Evolutionary conservation across 306 rosid genomes (phyloP).

Genomic region (Cucumis melo): DNA sequence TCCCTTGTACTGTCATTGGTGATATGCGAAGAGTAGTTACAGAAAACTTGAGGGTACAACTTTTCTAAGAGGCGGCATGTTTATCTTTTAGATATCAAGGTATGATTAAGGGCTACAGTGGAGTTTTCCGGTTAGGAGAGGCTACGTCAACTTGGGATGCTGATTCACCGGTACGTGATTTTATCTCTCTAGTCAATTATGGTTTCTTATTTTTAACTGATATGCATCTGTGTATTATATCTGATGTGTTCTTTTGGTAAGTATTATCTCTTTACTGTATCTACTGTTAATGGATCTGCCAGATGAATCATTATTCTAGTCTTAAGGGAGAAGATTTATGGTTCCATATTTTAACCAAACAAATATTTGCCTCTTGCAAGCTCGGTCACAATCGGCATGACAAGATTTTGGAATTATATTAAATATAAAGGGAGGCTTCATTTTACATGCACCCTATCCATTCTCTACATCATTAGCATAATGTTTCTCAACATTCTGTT

Average conservation of each 20-base stretch:
- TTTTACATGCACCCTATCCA: background rate
- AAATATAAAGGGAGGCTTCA: background rate
- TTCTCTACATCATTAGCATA: background rate
- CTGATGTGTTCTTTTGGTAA: background rate
- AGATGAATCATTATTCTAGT: background rate
- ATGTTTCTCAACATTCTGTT: background rate
- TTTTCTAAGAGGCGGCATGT: constrained; percentile 12
- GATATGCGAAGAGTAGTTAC: background rate
- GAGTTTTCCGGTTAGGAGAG: constrained; percentile 90
- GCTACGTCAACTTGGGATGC: constrained; percentile 99
- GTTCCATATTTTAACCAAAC: background rate
- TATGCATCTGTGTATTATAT: background rate
- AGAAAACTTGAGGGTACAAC: background rate
- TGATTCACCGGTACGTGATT: constrained; percentile 68
- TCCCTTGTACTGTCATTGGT: background rate
- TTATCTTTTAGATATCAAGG: constrained; percentile 68
- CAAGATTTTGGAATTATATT: background rate
- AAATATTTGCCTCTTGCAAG: background rate
- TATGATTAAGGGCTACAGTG: constrained; percentile 88
- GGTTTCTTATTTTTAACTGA: background rate
- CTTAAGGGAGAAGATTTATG: background rate
- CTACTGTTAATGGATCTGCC: background rate
- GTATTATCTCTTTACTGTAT: background rate
- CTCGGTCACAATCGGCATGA: background rate
- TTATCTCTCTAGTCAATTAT: constrained; percentile 1